phyloP scores from a whole-genome alignment of 208 protist species.

The Acanthamoeba royreba region DNA sequence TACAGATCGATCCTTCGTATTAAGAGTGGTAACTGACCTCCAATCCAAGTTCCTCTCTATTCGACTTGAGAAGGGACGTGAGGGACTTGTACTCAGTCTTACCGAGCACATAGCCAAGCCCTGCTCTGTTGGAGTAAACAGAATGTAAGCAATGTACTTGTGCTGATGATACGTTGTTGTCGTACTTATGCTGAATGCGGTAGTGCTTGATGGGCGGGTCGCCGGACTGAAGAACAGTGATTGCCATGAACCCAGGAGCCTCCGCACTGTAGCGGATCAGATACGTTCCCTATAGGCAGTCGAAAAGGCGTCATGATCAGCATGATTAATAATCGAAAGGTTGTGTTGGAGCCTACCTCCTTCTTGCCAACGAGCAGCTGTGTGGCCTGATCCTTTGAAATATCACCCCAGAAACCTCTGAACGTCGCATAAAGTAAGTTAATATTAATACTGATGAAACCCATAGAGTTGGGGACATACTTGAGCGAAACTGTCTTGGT shows the following conservation, averaged over 20 bases:
- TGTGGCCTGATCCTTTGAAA: not conserved
- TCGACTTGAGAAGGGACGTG: not conserved
- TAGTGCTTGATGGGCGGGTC: slow-evolving; percentile 32
- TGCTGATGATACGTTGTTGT: not conserved
- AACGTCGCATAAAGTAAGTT: not conserved
- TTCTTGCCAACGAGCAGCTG: slow-evolving; percentile 10
- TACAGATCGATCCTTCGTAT: not conserved
- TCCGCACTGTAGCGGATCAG: slow-evolving; percentile 29
- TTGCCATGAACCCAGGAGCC: not conserved
- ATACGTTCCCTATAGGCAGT: not conserved
- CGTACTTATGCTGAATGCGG: slow-evolving; percentile 28
- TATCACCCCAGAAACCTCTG: slow-evolving; percentile 27
- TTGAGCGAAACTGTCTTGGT: slow-evolving; percentile 24
- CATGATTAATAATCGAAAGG: not conserved
- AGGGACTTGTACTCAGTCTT: slow-evolving; percentile 44
- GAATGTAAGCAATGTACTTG: not conserved
- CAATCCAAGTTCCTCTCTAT: not conserved
- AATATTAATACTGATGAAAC: not conserved
- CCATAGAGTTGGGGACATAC: not conserved
- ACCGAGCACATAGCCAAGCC: slow-evolving; percentile 9
- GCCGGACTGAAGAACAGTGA: not conserved
- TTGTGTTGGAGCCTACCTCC: not conserved
- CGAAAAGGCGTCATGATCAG: not conserved
- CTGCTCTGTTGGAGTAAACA: not conserved
- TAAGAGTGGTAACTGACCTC: not conserved